Conservation (phyloP, 2,329 filamentous ascomycete species). For the Lachnellula subtilissima region DNA sequence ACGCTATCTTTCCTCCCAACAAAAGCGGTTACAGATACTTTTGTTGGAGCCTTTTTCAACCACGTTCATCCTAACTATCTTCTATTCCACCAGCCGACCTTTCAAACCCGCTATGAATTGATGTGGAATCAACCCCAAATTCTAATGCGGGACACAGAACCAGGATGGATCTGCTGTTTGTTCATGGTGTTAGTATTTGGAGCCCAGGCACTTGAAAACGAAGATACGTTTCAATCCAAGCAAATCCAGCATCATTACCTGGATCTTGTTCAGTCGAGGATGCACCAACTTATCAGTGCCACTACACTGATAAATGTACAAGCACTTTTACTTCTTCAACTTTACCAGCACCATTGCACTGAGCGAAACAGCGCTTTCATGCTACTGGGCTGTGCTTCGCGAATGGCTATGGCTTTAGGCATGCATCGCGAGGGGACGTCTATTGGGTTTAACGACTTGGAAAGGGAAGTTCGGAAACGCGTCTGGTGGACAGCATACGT, state of each 20-base stretch:
- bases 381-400: slow-evolving; percentile 37
- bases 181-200: slow-evolving; percentile 39
- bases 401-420: slow-evolving; percentile 40
- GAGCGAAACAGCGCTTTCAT: slow-evolving; percentile 39
- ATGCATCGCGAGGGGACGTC: slow-evolving; percentile 40
- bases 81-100: slow-evolving; percentile 37
- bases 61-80: slow-evolving; percentile 36
- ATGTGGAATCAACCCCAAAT: slow-evolving; percentile 30
- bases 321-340: slow-evolving; percentile 37
- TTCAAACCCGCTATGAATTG: slow-evolving; percentile 35
- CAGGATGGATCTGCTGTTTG: slow-evolving; percentile 38
- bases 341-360: slow-evolving; percentile 39
- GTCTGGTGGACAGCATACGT: slow-evolving; percentile 30
- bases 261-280: slow-evolving; percentile 31
- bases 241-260: slow-evolving; percentile 33
- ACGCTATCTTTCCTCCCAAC: slow-evolving; percentile 31
- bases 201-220: slow-evolving; percentile 34
- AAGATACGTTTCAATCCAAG: slow-evolving; percentile 26
- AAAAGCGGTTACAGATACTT: slow-evolving; percentile 34
- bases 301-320: slow-evolving; percentile 39
- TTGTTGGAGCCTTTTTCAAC: slow-evolving; percentile 38
- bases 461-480: slow-evolving; percentile 27
- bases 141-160: slow-evolving; percentile 32
- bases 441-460: slow-evolving; percentile 32
- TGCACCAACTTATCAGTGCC: slow-evolving; percentile 35